phyloP scores from a whole-genome alignment of 139 green algal species.

The Nannochloris sp. region DNA sequence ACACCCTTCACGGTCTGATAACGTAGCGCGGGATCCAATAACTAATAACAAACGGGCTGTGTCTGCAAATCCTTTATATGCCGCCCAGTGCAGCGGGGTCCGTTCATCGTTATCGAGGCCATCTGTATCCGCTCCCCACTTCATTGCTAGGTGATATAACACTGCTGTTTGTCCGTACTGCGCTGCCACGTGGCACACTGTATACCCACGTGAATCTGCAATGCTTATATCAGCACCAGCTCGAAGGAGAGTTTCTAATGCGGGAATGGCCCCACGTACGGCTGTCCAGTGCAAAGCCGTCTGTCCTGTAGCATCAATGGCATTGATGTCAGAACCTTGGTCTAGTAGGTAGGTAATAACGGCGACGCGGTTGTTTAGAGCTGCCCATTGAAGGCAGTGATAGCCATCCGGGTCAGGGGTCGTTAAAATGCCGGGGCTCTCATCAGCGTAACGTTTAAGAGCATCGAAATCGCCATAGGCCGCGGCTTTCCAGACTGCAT shows the following conservation, averaged over 20 bases:
- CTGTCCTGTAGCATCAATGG: conserved; percentile 67
- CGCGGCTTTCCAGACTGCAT: conserved; percentile 55
- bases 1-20: conserved; percentile 83
- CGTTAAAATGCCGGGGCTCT: conserved; percentile 39
- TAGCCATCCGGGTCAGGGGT: conserved; percentile 59
- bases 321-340: conserved; percentile 51
- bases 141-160: conserved; percentile 80
- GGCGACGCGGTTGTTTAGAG: conserved; percentile 84
- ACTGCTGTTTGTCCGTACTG: conserved; percentile 94
- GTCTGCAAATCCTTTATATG: conserved; percentile 82
- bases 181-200: conserved; percentile 73
- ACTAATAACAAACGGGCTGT: conserved; percentile 86
- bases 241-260: conserved; percentile 68
- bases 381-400: conserved; percentile 79
- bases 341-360: conserved; percentile 64
- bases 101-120: conserved; percentile 52
- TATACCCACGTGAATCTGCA: conserved; percentile 58
- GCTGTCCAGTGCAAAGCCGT: conserved; percentile 82
- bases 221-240: conserved; percentile 36
- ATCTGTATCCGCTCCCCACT: conserved; percentile 80
- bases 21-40: conserved; percentile 48
- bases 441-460: conserved; percentile 45
- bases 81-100: conserved; percentile 69
- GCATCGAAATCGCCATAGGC: conserved; percentile 80
- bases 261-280: conserved; percentile 65